Evolutionary conservation across 2,329 filamentous ascomycete genomes (phyloP).

Genomic region (Xylaria sp.): DNA sequence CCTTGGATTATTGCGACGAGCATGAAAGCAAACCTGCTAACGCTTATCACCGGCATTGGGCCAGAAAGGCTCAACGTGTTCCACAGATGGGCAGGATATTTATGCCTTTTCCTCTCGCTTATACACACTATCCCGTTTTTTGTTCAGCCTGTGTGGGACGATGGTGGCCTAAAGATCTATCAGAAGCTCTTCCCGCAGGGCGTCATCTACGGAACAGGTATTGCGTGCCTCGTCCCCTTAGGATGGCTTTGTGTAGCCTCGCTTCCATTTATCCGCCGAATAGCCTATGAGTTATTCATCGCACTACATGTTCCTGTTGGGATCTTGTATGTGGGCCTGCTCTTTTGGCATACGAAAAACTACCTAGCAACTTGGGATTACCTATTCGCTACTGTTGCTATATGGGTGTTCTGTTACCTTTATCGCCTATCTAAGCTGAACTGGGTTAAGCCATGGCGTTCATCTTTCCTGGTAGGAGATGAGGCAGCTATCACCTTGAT

Average conservation of each 20-base stretch:
- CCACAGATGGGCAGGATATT: slow-evolving; percentile 90
- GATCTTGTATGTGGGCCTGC: slow-evolving; percentile 80
- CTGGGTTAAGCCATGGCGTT: slow-evolving; percentile 83
- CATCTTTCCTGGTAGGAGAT: slow-evolving; percentile 88
- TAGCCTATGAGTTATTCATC: slow-evolving; percentile 88
- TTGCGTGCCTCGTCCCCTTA: slow-evolving; percentile 83
- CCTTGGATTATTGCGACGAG: slow-evolving; percentile 92
- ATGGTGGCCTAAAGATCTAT: slow-evolving; percentile 77
- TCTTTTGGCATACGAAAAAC: slow-evolving; percentile 98
- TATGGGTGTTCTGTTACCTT: slow-evolving; percentile 81
- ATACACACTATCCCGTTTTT: slow-evolving; percentile 92
- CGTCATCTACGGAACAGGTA: slow-evolving; percentile 85
- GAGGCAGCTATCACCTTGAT: slow-evolving; percentile 90
- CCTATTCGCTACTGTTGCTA: slow-evolving; percentile 80
- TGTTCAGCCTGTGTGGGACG: slow-evolving; percentile 85
- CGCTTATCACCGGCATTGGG: slow-evolving; percentile 86
- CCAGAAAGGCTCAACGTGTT: slow-evolving; percentile 93
- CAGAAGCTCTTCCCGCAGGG: slow-evolving; percentile 73
- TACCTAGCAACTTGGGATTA: slow-evolving; percentile 92
- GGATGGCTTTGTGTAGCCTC: slow-evolving; percentile 87
- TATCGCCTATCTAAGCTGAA: slow-evolving; percentile 86
- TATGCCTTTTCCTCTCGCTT: slow-evolving; percentile 84
- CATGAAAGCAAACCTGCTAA: slow-evolving; percentile 90
- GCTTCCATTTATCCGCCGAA: slow-evolving; percentile 78
- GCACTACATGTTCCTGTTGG: slow-evolving; percentile 84